Evolutionary conservation across 108 stramenopile species (phyloP).

Genomic region (Cyclotella atomus): DNA sequence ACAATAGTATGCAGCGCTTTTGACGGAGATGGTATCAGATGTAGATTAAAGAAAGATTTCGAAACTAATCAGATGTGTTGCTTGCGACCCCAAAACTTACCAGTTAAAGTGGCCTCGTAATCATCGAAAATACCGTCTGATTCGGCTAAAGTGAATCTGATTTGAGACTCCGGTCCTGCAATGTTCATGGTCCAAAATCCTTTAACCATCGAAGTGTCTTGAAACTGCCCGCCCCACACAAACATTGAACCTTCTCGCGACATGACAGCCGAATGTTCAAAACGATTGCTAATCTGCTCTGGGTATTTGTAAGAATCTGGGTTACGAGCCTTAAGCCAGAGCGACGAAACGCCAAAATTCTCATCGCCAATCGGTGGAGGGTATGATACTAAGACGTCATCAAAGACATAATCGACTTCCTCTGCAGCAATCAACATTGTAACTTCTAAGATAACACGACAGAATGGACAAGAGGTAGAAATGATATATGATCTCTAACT

Average conservation of each 20-base stretch:
- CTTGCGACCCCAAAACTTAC: too few relatives aligned
- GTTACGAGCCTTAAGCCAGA: slow-evolving; percentile 33
- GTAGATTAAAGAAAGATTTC: too few relatives aligned
- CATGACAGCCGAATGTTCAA: slow-evolving; percentile 45
- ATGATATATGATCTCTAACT: background rate
- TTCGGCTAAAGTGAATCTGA: slow-evolving; percentile 34
- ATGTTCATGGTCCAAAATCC: slow-evolving; percentile 59
- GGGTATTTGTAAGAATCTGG: background rate
- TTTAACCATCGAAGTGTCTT: slow-evolving; percentile 35
- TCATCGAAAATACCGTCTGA: slow-evolving; percentile 40
- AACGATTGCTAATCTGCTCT: slow-evolving; percentile 36
- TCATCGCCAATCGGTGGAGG: slow-evolving; percentile 22
- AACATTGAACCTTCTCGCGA: slow-evolving; percentile 43
- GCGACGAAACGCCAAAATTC: background rate
- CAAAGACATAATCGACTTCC: slow-evolving; percentile 55
- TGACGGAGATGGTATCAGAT: too few relatives aligned
- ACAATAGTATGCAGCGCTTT: slow-evolving; percentile 53
- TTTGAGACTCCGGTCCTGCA: slow-evolving; percentile 37
- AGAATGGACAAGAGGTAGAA: background rate
- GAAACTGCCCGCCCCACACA: slow-evolving; percentile 57
- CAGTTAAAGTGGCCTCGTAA: slow-evolving; percentile 45
- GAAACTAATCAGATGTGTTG: too few relatives aligned
- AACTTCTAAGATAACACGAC: too few relatives aligned
- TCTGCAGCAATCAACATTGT: too few relatives aligned
- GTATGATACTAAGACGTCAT: slow-evolving; percentile 48